Percentiles rank a stretch among this genome's conserved stretches.
Evolutionary conservation across 768 basidiomycete species (phyloP).

Genomic region (Hysterangium stoloniferum): DNA sequence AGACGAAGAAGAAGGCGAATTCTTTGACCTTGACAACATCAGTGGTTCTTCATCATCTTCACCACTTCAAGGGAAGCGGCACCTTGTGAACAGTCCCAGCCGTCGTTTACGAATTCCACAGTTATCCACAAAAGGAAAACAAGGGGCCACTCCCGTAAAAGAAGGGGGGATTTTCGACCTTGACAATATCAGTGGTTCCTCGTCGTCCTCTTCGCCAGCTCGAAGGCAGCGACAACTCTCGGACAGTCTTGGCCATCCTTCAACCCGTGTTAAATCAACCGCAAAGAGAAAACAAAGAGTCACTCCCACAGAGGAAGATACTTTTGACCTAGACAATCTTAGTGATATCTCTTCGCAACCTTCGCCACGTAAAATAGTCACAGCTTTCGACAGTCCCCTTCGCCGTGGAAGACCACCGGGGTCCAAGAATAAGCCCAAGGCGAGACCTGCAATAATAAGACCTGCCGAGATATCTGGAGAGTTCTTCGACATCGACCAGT

Average conservation of each 20-base stretch:
- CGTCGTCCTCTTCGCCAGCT: neutral
- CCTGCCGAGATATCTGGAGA: neutral
- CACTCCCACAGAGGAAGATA: neutral
- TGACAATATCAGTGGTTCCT: too few species aligned
- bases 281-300: too few species aligned
- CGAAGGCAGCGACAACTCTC: too few species aligned
- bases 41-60: conserved; percentile 6
- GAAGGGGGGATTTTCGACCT: too few species aligned
- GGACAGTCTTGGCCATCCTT: too few species aligned
- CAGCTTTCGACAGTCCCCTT: neutral
- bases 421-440: neutral
- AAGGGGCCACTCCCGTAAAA: neutral
- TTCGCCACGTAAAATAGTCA: neutral
- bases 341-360: neutral
- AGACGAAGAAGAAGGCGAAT: conserved; percentile 13
- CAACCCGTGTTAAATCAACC: too few species aligned
- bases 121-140: too few species aligned
- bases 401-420: neutral
- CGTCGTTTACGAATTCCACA: too few species aligned
- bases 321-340: neutral
- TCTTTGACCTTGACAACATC: conserved; percentile 22
- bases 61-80: neutral
- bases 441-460: neutral
- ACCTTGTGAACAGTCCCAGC: too few species aligned
- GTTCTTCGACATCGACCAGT: conserved; percentile 3